These are phyloP conservation scores for Collybia mongolica DNA, from an alignment of 768 basidiomycete genomes.

Conservation along the genomic window DNA sequence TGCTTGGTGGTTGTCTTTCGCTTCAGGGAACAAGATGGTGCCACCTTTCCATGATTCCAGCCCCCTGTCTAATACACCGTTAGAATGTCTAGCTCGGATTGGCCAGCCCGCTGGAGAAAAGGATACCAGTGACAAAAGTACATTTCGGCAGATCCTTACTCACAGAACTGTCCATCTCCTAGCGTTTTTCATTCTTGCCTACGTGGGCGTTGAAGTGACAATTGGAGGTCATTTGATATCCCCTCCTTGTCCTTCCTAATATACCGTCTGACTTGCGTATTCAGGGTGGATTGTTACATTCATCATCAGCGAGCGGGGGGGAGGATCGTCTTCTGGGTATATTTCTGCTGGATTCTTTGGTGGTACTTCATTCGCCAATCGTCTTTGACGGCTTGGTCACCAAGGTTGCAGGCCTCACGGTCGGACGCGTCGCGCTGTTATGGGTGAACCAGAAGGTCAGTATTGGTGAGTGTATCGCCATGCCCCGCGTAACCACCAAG, in stretches of 20 bases:
- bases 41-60: not conserved
- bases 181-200: constrained; percentile 62
- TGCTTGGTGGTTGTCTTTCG: constrained; percentile 60
- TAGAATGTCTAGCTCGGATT: constrained; percentile 49
- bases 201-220: constrained; percentile 69
- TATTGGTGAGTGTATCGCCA: not conserved
- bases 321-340: constrained; percentile 31
- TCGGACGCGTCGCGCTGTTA: constrained; percentile 52
- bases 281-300: constrained; percentile 74
- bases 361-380: constrained; percentile 7
- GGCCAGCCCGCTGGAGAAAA: constrained; percentile 40
- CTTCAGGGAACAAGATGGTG: constrained; percentile 70
- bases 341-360: constrained; percentile 25
- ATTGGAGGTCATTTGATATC: constrained; percentile 38
- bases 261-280: not conserved
- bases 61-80: not conserved
- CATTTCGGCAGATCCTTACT: constrained; percentile 48
- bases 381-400: not conserved
- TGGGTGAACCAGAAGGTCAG: constrained; percentile 53
- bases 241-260: no score
- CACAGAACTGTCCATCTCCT: constrained; percentile 57
- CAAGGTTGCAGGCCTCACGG: constrained; percentile 43
- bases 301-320: constrained; percentile 31
- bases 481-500: not conserved
- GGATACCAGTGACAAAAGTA: constrained; percentile 28